Percentiles rank a stretch among this genome's conserved stretches.
phyloP scores from a whole-genome alignment of 202 grass and related monocot species.

The Setaria viridis region DNA sequence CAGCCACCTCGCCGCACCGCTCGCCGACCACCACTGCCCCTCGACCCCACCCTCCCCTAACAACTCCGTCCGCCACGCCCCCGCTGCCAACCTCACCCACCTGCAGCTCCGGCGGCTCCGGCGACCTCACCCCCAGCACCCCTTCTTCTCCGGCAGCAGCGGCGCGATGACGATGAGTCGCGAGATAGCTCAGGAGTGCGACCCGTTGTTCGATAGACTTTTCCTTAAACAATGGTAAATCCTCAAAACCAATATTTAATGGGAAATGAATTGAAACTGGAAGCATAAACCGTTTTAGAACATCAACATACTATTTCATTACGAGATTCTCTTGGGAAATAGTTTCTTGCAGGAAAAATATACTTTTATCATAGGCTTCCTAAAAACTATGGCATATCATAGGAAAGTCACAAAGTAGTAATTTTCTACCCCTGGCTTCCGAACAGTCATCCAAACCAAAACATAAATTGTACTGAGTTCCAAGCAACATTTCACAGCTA shows the following conservation, averaged over 20 bases:
- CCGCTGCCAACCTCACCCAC: too few species aligned
- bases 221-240: not conserved
- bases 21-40: too few species aligned
- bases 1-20: too few species aligned
- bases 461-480: not conserved
- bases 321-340: not conserved
- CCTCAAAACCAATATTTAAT: not conserved
- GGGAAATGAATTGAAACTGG: conserved; percentile 1
- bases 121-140: too few species aligned
- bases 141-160: too few species aligned
- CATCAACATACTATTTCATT: not conserved
- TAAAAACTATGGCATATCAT: not conserved
- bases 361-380: not conserved
- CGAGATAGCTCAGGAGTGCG: too few species aligned
- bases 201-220: too few species aligned
- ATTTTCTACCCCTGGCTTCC: not conserved
- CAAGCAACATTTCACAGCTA: not conserved
- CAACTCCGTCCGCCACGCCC: too few species aligned
- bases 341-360: not conserved
- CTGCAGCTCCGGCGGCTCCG: too few species aligned
- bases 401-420: not conserved
- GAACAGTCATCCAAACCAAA: not conserved
- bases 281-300: conserved; percentile 8
- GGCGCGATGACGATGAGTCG: too few species aligned
- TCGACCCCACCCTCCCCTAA: too few species aligned